A percentile compares a stretch with the other conserved stretches of the same genome.
Conservation (phyloP, 768 basidiomycete genomes). For the Cantharellus anzutake region DNA sequence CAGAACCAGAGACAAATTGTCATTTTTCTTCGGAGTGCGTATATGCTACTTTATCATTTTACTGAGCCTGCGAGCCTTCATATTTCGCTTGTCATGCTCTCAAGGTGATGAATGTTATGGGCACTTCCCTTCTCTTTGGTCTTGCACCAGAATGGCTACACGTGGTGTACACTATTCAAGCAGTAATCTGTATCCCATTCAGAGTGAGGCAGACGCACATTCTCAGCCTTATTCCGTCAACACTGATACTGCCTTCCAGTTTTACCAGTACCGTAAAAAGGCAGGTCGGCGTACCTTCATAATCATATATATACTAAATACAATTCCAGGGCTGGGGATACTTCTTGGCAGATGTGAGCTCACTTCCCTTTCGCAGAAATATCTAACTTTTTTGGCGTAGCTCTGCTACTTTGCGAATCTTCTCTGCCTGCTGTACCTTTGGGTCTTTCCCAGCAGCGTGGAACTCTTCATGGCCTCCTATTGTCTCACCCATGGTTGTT, state of each 20-base stretch:
- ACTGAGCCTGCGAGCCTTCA: neutral
- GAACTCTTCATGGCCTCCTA: constrained; percentile 83
- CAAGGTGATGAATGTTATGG: constrained; percentile 77
- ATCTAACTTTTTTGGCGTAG: constrained; percentile 12
- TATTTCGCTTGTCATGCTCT: constrained; percentile 26
- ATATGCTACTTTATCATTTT: neutral
- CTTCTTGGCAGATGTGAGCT: neutral
- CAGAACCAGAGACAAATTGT: constrained; percentile 50
- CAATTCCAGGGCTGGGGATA: neutral
- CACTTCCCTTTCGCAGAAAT: neutral
- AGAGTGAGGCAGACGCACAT: neutral
- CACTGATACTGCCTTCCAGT: constrained; percentile 74
- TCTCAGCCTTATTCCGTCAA: constrained; percentile 47
- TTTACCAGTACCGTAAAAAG: constrained; percentile 33
- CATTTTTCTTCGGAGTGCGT: neutral
- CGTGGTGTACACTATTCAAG: constrained; percentile 64
- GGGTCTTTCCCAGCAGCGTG: constrained; percentile 63
- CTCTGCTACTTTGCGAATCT: constrained; percentile 87
- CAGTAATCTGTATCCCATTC: constrained; percentile 59
- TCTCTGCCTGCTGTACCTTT: constrained; percentile 81
- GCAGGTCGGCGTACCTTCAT: too few relatives aligned
- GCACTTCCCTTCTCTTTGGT: constrained; percentile 76
- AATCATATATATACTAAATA: too few relatives aligned
- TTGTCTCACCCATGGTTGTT: constrained; percentile 59
- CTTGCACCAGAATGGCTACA: constrained; percentile 82